Conservation (phyloP, 2,329 filamentous ascomycete species). For the Colletotrichum tropicicola region DNA sequence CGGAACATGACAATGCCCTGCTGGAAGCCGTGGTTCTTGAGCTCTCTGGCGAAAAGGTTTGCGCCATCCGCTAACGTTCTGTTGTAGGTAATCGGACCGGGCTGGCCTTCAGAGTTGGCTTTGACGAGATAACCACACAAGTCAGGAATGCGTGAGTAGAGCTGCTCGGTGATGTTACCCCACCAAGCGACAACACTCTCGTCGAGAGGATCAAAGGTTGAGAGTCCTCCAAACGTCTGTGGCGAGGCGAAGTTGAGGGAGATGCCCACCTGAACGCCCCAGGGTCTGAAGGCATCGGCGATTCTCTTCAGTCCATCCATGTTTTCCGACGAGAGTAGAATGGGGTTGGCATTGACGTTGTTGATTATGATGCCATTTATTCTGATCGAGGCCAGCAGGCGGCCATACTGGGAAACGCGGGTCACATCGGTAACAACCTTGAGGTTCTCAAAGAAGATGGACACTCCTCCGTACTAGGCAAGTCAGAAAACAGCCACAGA, state of each 20-base stretch:
- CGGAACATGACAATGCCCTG: conserved; percentile 73
- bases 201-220: conserved; percentile 73
- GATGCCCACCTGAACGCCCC: conserved; percentile 71
- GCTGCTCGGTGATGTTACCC: conserved; percentile 63
- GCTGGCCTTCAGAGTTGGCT: conserved; percentile 77
- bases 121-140: conserved; percentile 76
- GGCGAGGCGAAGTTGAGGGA: conserved; percentile 77
- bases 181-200: conserved; percentile 69
- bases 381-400: conserved; percentile 71
- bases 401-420: conserved; percentile 69
- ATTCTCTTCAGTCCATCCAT: conserved; percentile 69
- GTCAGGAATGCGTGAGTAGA: conserved; percentile 72
- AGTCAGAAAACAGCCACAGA: background rate
- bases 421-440: conserved; percentile 65
- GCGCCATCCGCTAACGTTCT: conserved; percentile 74
- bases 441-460: conserved; percentile 73
- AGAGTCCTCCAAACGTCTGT: conserved; percentile 60
- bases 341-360: conserved; percentile 76
- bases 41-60: conserved; percentile 71
- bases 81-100: conserved; percentile 75
- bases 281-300: conserved; percentile 73
- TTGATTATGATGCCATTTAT: conserved; percentile 75
- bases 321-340: conserved; percentile 63
- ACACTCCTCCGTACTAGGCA: conserved; percentile 65
- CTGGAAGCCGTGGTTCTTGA: conserved; percentile 59